Evolutionary conservation across 345 rosid genomes (phyloP), one percentile per base, ranked within the genome.

Genomic region (Hypericum perforatum): DNA sequence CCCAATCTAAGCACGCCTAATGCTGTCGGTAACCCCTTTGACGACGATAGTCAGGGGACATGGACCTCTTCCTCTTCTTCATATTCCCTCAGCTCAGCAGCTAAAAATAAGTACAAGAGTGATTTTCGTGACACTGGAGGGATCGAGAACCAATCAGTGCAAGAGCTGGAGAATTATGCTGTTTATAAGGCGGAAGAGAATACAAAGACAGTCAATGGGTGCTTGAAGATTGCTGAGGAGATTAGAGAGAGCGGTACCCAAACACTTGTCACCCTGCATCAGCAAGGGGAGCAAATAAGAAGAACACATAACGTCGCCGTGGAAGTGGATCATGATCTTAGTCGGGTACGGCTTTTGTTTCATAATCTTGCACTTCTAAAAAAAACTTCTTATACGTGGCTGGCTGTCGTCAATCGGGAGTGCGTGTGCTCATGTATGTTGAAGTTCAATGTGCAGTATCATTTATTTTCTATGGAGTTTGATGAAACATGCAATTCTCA

Each of bases 181-280:
- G 80, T 72, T 16, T 82, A 94, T 72, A 94, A 82, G 76, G 85
- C 99, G 15, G 97, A 94, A 74, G 97, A 89, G 62, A 89, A 91
- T 1, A 89, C 99, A 11, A 85, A 80, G 55, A 37, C 81, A 9
- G 97, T 94, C 5, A 74, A 89, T 9, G 73, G 77, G 61, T 86
- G 94, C 76, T 54, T 94, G 42, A 94, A 86, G 74, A 85, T 94
- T 43, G 99, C 97, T 0, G 89, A 84, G 64, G 97, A 80, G 38
- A 94, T 94, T 15, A 86, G 97, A 69, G 82, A 77, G 44, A 86
- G 78, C 22, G 99, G 89, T 43, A 77, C 91, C 0, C 75, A 72
- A 41, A 94, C 99, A 54, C 63, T 94, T 79, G 65, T 80, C 44
- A 79, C 75, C 62, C 69, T 94, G 68, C 95, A 94, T 59, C 77